These are phyloP conservation scores for Adenanthera pavonina DNA, from an alignment of 306 rosid genomes.

Conservation along the genomic window DNA sequence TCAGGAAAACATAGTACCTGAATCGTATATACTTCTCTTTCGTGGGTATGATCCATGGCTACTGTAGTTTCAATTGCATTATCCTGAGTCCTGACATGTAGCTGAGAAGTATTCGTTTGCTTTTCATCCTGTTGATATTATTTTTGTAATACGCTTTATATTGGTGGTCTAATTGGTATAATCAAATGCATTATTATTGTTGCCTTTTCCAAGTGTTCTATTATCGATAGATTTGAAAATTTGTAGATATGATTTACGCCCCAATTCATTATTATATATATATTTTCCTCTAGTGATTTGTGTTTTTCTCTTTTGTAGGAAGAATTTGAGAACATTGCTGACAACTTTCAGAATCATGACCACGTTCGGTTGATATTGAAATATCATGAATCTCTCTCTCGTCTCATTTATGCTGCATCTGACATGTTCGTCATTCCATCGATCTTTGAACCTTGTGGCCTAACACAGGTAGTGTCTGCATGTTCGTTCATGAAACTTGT, in stretches of 20 bases:
- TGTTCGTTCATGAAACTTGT: slow-evolving; percentile 19
- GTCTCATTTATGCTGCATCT: slow-evolving; percentile 80
- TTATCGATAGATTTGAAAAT: not conserved
- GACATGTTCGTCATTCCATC: slow-evolving; percentile 95
- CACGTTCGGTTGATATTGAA: slow-evolving; percentile 73
- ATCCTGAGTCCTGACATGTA: no score
- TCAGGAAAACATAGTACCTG: not conserved
- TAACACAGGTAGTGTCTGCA: slow-evolving; percentile 75
- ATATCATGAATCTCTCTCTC: slow-evolving; percentile 91
- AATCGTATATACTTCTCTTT: not conserved
- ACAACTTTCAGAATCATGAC: slow-evolving; percentile 71
- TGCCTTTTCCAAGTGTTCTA: not conserved
- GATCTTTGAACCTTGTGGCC: slow-evolving; percentile 96
- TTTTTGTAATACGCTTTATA: not conserved
- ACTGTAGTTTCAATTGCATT: no score
- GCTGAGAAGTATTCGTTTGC: no score
- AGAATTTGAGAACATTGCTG: slow-evolving; percentile 88
- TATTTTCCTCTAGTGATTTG: slow-evolving; percentile 34
- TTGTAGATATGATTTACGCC: not conserved
- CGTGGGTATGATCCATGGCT: no score
- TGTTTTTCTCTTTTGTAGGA: slow-evolving; percentile 51
- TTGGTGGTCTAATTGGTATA: not conserved
- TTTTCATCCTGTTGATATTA: slow-evolving; percentile 1
- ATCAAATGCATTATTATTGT: not conserved
- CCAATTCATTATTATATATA: slow-evolving; percentile 21